phyloP scores from a whole-genome alignment of 2,329 filamentous ascomycete species.

The Hymenoscyphus linearis region DNA sequence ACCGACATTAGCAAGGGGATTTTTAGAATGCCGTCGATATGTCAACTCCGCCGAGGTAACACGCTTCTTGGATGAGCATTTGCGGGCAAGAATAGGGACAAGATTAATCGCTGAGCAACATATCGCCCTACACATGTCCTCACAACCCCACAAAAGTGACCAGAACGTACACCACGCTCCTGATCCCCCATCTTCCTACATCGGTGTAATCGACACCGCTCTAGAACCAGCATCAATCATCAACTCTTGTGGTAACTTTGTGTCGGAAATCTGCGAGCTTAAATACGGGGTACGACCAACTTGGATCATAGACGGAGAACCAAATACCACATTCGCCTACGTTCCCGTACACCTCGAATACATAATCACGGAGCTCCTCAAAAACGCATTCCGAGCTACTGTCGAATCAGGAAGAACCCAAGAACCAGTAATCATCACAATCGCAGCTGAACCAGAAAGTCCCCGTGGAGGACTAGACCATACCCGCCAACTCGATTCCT shows the following conservation, averaged over 20 bases:
- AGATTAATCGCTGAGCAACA: constrained; percentile 94
- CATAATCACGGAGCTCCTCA: constrained; percentile 91
- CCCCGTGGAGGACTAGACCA: constrained; percentile 9
- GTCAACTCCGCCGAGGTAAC: constrained; percentile 81
- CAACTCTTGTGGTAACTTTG: constrained; percentile 79
- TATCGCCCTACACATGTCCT: constrained; percentile 77
- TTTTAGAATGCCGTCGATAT: constrained; percentile 89
- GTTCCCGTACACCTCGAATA: constrained; percentile 96
- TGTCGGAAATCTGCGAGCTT: constrained; percentile 93
- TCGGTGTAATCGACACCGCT: constrained; percentile 91
- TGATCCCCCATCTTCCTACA: constrained; percentile 58
- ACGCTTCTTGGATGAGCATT: constrained; percentile 84
- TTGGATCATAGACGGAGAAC: constrained; percentile 77
- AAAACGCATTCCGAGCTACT: constrained; percentile 93
- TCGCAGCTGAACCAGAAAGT: constrained; percentile 57
- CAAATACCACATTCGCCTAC: constrained; percentile 84
- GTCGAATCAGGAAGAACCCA: constrained; percentile 75
- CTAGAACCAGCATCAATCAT: constrained; percentile 77
- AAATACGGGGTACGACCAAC: constrained; percentile 86
- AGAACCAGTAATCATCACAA: constrained; percentile 86
- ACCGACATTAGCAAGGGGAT: constrained; percentile 82
- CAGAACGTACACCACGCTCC: constrained; percentile 44
- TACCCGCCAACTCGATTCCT: not conserved
- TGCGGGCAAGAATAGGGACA: constrained; percentile 90
- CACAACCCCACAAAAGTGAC: constrained; percentile 64